These are phyloP conservation scores for Allium cepa DNA, from an alignment of 106 monocot species.

Conservation along the genomic window DNA sequence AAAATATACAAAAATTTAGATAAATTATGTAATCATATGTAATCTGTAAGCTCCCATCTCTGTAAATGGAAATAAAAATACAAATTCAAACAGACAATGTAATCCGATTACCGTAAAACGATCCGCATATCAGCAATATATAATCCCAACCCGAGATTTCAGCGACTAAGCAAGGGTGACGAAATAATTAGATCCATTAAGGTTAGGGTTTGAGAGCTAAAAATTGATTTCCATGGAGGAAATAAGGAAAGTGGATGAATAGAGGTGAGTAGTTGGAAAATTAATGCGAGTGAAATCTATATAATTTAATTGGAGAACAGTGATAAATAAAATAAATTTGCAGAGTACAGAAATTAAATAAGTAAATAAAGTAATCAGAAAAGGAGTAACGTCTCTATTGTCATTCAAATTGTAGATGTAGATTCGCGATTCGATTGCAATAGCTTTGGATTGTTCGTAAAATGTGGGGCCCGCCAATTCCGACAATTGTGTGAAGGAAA, in stretches of 20 bases:
- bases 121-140: not conserved
- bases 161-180: not conserved
- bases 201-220: slow-evolving; percentile 1
- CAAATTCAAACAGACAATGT: not conserved
- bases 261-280: not conserved
- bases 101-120: not conserved
- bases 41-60: too few relatives aligned
- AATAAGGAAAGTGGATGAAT: not conserved
- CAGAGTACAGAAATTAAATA: not conserved
- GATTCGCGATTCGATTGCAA: not conserved
- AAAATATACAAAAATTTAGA: too few relatives aligned
- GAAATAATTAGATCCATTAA: not conserved
- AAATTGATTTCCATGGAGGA: not conserved
- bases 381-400: slow-evolving; percentile 7
- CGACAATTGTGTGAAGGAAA: too few relatives aligned
- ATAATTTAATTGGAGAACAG: too few relatives aligned
- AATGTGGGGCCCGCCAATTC: too few relatives aligned
- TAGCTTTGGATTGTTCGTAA: too few relatives aligned
- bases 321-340: not conserved
- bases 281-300: not conserved
- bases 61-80: too few relatives aligned
- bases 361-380: not conserved
- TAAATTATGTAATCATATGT: too few relatives aligned
- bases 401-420: not conserved
- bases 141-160: not conserved